Evolutionary conservation across 768 basidiomycete species (phyloP).

Genomic region (Rhizopogon vinicolor): DNA sequence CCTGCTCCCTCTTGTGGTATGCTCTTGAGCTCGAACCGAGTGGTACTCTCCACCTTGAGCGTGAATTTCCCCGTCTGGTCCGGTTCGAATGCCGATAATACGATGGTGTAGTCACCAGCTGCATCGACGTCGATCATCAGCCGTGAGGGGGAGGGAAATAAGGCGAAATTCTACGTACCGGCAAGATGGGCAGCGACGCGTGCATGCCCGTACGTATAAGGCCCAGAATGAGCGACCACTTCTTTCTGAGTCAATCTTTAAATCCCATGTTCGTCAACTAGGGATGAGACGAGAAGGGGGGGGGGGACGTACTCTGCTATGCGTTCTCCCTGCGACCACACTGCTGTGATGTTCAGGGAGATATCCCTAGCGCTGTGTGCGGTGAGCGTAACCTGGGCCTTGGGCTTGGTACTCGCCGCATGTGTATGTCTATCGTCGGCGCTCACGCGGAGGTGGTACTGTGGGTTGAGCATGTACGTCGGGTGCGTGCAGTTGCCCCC

Average conservation of each 20-base stretch:
- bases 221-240: conserved; percentile 66
- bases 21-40: conserved; percentile 52
- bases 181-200: conserved; percentile 45
- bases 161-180: conserved; percentile 33
- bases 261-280: neutral
- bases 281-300: neutral
- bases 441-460: conserved; percentile 66
- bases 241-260: conserved; percentile 60
- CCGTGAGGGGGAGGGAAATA: neutral
- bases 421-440: neutral
- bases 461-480: conserved; percentile 87
- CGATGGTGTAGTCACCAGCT: conserved; percentile 72
- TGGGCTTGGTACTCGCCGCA: conserved; percentile 15
- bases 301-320: conserved; percentile 60
- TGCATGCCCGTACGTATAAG: conserved; percentile 78
- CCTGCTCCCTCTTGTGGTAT: conserved; percentile 89
- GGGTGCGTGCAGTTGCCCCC: conserved; percentile 82
- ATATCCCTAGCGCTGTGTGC: conserved; percentile 58
- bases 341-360: conserved; percentile 66
- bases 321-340: conserved; percentile 74
- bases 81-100: conserved; percentile 85
- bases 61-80: conserved; percentile 60
- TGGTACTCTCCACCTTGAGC: conserved; percentile 58
- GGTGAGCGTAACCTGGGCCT: conserved; percentile 38
- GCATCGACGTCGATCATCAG: conserved; percentile 1